These are phyloP conservation scores for Fusarium aywerte DNA, from an alignment of 2,329 filamentous ascomycete genomes.

Conservation along the genomic window DNA sequence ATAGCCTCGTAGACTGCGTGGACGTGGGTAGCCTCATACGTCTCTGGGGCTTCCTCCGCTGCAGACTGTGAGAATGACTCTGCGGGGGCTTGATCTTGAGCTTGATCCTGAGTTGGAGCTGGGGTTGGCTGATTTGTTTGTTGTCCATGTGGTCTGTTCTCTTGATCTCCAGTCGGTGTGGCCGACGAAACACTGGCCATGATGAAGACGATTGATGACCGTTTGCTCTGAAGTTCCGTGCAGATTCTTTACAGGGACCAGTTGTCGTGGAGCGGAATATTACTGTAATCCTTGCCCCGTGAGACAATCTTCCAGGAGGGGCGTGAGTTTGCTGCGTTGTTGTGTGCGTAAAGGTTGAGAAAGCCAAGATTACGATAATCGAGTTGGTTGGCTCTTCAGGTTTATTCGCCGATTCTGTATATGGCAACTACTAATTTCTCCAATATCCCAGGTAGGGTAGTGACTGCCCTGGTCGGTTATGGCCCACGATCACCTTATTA, in stretches of 20 bases:
- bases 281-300: background rate
- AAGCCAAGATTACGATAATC: background rate
- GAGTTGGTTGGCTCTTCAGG: slow-evolving; percentile 10
- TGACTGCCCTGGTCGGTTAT: slow-evolving; percentile 22
- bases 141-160: slow-evolving; percentile 27
- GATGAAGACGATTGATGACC: slow-evolving; percentile 6
- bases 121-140: background rate
- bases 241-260: slow-evolving; percentile 4
- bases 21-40: slow-evolving; percentile 87
- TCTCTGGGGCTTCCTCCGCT: slow-evolving; percentile 54
- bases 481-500: slow-evolving; percentile 23
- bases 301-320: slow-evolving; percentile 3
- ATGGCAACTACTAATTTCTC: slow-evolving; percentile 37
- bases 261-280: slow-evolving; percentile 17
- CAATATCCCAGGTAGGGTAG: slow-evolving; percentile 24
- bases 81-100: slow-evolving; percentile 16
- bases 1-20: slow-evolving; percentile 92
- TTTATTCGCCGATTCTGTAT: slow-evolving; percentile 6
- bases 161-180: slow-evolving; percentile 37
- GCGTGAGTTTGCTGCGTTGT: background rate
- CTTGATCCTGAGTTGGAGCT: slow-evolving; percentile 6
- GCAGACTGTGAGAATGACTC: slow-evolving; percentile 33
- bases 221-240: slow-evolving; percentile 14
- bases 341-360: slow-evolving; percentile 10
- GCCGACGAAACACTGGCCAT: slow-evolving; percentile 45